phyloP scores from a whole-genome alignment of 2,329 filamentous ascomycete genomes.

The Rugonectria rugulosa region DNA sequence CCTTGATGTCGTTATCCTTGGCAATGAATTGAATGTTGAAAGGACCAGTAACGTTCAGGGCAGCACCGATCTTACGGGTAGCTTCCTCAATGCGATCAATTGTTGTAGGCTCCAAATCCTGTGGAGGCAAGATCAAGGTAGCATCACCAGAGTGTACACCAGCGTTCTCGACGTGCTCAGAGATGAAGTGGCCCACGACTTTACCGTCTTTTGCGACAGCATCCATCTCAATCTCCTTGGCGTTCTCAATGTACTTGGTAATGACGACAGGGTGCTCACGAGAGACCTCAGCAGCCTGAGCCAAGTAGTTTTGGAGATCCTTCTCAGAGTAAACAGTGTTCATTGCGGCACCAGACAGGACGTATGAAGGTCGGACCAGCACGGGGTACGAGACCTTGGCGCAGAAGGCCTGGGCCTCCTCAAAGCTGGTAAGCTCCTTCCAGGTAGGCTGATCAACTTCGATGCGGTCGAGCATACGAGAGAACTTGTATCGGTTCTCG shows the following conservation, averaged over 20 bases:
- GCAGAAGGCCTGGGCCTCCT: slow-evolving; percentile 89
- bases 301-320: slow-evolving; percentile 86
- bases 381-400: slow-evolving; percentile 90
- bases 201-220: slow-evolving; percentile 90
- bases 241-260: slow-evolving; percentile 99
- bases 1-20: slow-evolving; percentile 99
- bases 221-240: slow-evolving; percentile 99
- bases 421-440: slow-evolving; percentile 96
- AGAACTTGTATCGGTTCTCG: slow-evolving; percentile 99
- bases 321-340: slow-evolving; percentile 98
- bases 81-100: slow-evolving; percentile 93
- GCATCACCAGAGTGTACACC: slow-evolving; percentile 98
- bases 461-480: slow-evolving; percentile 94
- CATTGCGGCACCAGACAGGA: slow-evolving; percentile 97
- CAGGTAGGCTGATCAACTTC: slow-evolving; percentile 95
- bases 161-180: slow-evolving; percentile 98
- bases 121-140: slow-evolving; percentile 91
- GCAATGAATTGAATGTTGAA: slow-evolving; percentile 99
- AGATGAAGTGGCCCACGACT: slow-evolving; percentile 95
- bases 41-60: slow-evolving; percentile 93
- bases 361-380: slow-evolving; percentile 93
- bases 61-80: slow-evolving; percentile 91
- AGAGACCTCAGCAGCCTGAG: slow-evolving; percentile 92
- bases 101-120: slow-evolving; percentile 89
- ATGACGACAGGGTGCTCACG: slow-evolving; percentile 97